phyloP scores from a whole-genome alignment of 2,329 filamentous ascomycete species.

The Mycosphaerella sp. region DNA sequence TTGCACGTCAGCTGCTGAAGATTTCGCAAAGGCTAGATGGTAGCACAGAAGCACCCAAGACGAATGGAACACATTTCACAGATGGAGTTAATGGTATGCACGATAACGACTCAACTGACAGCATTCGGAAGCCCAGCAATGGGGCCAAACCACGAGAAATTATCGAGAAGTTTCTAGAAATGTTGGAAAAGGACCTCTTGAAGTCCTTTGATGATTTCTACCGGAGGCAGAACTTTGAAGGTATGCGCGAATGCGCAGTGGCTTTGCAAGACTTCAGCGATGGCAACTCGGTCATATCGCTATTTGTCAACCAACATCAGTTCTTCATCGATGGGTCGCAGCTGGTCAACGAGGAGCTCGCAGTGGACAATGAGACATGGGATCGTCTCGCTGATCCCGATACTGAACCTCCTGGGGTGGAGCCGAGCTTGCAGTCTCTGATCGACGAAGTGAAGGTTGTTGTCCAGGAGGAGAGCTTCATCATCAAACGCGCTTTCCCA shows the following conservation, averaged over 20 bases:
- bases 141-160: conserved; percentile 56
- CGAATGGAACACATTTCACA: conserved; percentile 29
- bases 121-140: conserved; percentile 50
- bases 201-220: conserved; percentile 98
- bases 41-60: conserved; percentile 39
- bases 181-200: conserved; percentile 86
- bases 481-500: conserved; percentile 93
- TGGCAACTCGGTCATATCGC: conserved; percentile 86
- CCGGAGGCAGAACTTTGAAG: conserved; percentile 87
- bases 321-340: conserved; percentile 98
- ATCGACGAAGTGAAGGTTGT: conserved; percentile 92
- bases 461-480: conserved; percentile 93
- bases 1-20: conserved; percentile 84
- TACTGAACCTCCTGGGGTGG: conserved; percentile 81
- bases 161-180: conserved; percentile 95
- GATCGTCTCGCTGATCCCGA: conserved; percentile 92
- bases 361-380: conserved; percentile 67
- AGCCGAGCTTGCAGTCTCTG: conserved; percentile 84
- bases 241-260: conserved; percentile 95
- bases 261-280: conserved; percentile 95
- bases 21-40: conserved; percentile 90
- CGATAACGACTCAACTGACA: conserved; percentile 39
- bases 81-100: conserved; percentile 49
- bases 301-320: conserved; percentile 98
- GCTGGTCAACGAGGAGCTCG: conserved; percentile 79